A percentile compares a stretch with the other conserved stretches of the same genome.
phyloP scores from a whole-genome alignment of 2,329 filamentous ascomycete species.

The Nannizziopsis arthrosporioides region DNA sequence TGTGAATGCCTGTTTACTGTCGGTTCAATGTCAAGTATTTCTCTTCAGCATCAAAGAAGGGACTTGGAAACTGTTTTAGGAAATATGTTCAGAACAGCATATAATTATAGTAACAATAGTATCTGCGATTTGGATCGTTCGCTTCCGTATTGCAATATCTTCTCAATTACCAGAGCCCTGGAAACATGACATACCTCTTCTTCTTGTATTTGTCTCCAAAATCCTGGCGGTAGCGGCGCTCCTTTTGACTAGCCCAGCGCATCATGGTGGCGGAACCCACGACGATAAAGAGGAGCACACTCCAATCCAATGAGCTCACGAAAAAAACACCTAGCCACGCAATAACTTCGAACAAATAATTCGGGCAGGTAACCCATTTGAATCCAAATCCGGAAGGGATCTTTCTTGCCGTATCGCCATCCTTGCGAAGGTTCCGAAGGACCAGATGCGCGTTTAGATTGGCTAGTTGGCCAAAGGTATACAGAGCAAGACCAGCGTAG shows the following conservation, averaged over 20 bases:
- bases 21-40: no score
- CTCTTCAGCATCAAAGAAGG: no score
- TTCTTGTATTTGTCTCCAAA: constrained; percentile 91
- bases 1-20: no score
- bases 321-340: constrained; percentile 77
- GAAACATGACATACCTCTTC: constrained; percentile 76
- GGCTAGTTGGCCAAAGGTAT: constrained; percentile 61
- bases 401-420: constrained; percentile 72
- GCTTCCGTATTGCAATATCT: no score
- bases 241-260: constrained; percentile 82
- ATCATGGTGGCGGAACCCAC: constrained; percentile 71
- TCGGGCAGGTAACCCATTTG: constrained; percentile 79
- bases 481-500: constrained; percentile 59
- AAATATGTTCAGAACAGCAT: no score
- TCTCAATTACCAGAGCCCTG: constrained; percentile 58
- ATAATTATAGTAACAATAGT: no score
- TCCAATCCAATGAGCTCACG: constrained; percentile 61
- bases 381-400: constrained; percentile 83
- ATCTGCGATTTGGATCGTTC: no score
- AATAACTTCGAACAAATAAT: constrained; percentile 87
- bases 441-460: constrained; percentile 74
- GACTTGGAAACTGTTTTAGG: no score
- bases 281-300: constrained; percentile 62
- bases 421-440: constrained; percentile 62
- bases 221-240: constrained; percentile 75